Evolutionary conservation across 225 moss, liverwort and hornwort species (phyloP).

Genomic region (Sphagnum contortum): DNA sequence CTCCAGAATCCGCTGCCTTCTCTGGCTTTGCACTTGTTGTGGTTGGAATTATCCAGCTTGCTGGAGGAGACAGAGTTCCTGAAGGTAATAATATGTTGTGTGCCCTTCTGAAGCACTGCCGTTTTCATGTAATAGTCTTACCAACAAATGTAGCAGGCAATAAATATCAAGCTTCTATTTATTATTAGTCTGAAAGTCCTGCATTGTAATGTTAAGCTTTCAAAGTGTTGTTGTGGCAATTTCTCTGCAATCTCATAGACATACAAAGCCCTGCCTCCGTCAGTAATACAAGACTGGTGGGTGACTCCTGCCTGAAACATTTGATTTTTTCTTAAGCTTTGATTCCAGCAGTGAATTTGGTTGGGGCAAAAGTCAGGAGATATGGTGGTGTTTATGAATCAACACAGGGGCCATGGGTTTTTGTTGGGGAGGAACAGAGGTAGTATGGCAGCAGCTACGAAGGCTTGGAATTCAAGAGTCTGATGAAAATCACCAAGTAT

Average conservation of each 20-base stretch:
- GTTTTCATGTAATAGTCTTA: background rate
- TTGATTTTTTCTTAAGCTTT: no score
- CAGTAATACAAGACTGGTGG: no score
- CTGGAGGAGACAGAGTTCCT: slow-evolving; percentile 81
- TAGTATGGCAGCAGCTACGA: slow-evolving; percentile 55
- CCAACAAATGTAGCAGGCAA: background rate
- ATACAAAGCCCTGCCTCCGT: no score
- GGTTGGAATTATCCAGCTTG: slow-evolving; percentile 73
- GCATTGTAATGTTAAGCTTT: no score
- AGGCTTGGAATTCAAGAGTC: slow-evolving; percentile 55
- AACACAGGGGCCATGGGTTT: no score
- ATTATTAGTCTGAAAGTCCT: no score
- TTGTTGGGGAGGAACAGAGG: slow-evolving; percentile 24
- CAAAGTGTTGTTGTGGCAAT: no score
- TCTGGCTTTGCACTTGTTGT: slow-evolving; percentile 58
- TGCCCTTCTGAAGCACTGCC: background rate
- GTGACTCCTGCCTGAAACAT: no score
- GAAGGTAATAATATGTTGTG: slow-evolving; percentile 35
- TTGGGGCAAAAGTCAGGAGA: background rate
- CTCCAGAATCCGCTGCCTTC: slow-evolving; percentile 39
- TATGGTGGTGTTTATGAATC: background rate
- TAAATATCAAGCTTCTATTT: no score
- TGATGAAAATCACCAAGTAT: slow-evolving; percentile 58
- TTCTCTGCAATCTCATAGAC: no score
- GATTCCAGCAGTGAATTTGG: no score